Percentiles rank a stretch among this genome's conserved stretches.
These are phyloP conservation scores for Ogataea glucozyma DNA, from an alignment of 805 yeast species.

Conservation along the genomic window DNA sequence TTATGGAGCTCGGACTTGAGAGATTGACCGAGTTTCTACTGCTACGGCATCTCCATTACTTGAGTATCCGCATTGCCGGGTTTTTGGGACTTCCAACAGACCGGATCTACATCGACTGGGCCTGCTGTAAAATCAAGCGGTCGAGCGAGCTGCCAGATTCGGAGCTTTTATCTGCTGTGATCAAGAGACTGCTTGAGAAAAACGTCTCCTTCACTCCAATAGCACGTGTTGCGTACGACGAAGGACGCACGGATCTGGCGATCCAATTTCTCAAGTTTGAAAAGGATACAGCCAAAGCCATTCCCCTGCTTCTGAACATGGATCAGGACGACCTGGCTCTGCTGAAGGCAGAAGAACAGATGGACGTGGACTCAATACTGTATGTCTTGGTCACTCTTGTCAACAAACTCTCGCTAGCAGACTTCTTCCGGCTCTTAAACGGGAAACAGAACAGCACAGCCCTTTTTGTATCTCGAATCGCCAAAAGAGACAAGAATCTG, in stretches of 20 bases:
- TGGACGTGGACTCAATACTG: conserved; percentile 59
- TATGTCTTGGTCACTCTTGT: conserved; percentile 57
- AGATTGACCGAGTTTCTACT: conserved; percentile 57
- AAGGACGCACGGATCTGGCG: conserved; percentile 75
- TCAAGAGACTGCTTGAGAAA: conserved; percentile 43
- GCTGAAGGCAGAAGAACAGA: conserved; percentile 60
- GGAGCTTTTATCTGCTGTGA: conserved; percentile 52
- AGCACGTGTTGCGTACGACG: conserved; percentile 68
- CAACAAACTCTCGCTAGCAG: conserved; percentile 58
- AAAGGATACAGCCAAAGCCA: conserved; percentile 58
- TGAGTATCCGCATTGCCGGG: conserved; percentile 63
- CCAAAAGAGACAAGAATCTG: conserved; percentile 38
- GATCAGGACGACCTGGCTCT: conserved; percentile 73
- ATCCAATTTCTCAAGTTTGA: conserved; percentile 69
- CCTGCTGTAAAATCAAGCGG: conserved; percentile 62
- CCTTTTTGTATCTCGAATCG: conserved; percentile 38
- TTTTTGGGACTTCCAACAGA: conserved; percentile 48
- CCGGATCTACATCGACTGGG: conserved; percentile 75
- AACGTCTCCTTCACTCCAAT: conserved; percentile 59
- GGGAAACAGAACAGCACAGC: conserved; percentile 43
- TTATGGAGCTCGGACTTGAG: conserved; percentile 53
- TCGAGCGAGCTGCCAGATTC: conserved; percentile 58
- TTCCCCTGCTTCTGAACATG: conserved; percentile 64
- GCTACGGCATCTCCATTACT: conserved; percentile 56
- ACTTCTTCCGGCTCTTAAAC: conserved; percentile 67